Percentiles rank a stretch among this genome's conserved stretches.
These are phyloP conservation scores for Hapsidospora chrysogenum DNA, from an alignment of 495 filamentous ascomycete species.

Conservation along the genomic window DNA sequence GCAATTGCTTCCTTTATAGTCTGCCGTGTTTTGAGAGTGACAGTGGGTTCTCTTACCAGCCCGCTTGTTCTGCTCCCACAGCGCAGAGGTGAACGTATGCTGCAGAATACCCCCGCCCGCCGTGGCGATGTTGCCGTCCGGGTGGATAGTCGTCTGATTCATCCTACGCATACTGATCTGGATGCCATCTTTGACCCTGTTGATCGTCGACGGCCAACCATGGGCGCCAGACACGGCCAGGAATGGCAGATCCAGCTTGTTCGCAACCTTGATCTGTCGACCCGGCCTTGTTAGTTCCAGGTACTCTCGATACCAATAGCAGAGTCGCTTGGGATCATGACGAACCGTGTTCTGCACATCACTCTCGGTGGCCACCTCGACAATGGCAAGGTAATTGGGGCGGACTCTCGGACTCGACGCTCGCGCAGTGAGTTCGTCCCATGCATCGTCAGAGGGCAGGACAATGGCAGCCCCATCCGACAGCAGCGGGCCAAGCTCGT, in stretches of 20 bases:
- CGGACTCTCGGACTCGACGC: too few species aligned
- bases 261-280: constrained; percentile 4
- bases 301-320: too few species aligned
- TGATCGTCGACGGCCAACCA: constrained; percentile 23
- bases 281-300: too few species aligned
- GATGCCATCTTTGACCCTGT: constrained; percentile 28
- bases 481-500: too few species aligned
- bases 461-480: too few species aligned
- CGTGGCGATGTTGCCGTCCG: constrained; percentile 27
- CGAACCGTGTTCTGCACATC: too few species aligned
- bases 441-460: too few species aligned
- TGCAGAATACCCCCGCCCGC: constrained; percentile 32
- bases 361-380: too few species aligned
- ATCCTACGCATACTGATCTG: constrained; percentile 27
- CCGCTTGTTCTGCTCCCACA: constrained; percentile 20
- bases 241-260: constrained; percentile 28
- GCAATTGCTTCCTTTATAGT: too few species aligned
- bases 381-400: too few species aligned
- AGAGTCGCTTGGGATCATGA: too few species aligned
- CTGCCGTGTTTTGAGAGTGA: background rate
- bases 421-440: too few species aligned
- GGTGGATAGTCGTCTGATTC: constrained; percentile 20
- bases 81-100: constrained; percentile 14
- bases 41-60: constrained; percentile 10
- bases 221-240: constrained; percentile 32